Evolutionary conservation across 2,329 filamentous ascomycete genomes (phyloP).

Genomic region (Acrocalymma vagum): DNA sequence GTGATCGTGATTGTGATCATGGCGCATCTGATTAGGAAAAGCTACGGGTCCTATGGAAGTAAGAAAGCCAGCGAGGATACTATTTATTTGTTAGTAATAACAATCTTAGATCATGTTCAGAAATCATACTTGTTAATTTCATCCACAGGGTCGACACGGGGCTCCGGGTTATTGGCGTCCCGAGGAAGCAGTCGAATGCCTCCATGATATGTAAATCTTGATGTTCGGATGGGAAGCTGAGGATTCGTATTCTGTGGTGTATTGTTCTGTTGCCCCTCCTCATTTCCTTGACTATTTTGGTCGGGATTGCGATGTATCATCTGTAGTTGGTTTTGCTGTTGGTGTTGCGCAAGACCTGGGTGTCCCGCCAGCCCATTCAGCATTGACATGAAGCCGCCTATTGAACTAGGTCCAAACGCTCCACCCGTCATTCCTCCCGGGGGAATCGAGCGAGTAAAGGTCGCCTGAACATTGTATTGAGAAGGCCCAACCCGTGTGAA

Average conservation of each 20-base stretch:
- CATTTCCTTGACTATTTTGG: conserved; percentile 3
- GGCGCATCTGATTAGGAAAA: conserved; percentile 27
- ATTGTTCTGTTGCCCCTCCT: conserved; percentile 21
- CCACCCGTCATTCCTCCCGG: conserved; percentile 26
- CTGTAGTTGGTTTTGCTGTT: conserved; percentile 21
- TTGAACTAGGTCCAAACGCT: conserved; percentile 29
- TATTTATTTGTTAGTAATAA: conserved; percentile 30
- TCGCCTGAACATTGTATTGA: conserved; percentile 44
- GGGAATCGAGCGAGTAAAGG: conserved; percentile 42
- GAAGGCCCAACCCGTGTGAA: conserved; percentile 47
- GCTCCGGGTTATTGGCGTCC: conserved; percentile 60
- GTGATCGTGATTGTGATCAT: conserved; percentile 13
- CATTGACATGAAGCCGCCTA: conserved; percentile 56
- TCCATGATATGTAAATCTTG: conserved; percentile 41
- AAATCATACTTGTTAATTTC: conserved; percentile 56
- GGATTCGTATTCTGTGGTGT: conserved; percentile 10
- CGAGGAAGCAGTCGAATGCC: conserved; percentile 57
- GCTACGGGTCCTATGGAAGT: conserved; percentile 45
- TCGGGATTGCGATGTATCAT: conserved; percentile 21
- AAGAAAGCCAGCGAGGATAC: conserved; percentile 43
- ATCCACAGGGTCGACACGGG: conserved; percentile 55
- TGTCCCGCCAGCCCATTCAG: conserved; percentile 51
- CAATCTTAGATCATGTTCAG: neutral
- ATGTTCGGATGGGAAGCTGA: conserved; percentile 19
- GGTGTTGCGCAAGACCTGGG: conserved; percentile 16